Base-by-base conservation (phyloP, 345 rosid species). In the Balakata baccata region DNA sequence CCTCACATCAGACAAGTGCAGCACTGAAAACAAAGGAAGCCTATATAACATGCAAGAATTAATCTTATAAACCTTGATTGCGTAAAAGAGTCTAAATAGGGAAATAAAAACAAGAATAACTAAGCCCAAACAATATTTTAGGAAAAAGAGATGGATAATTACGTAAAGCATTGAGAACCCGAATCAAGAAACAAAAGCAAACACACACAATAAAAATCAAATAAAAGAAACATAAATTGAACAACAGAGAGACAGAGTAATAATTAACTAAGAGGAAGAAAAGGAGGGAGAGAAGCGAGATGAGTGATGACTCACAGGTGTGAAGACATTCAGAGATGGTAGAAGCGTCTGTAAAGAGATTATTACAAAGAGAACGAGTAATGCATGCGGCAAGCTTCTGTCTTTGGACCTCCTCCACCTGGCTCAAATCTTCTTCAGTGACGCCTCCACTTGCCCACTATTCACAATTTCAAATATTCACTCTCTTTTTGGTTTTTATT, bases 241-340 rank as follows among this genome's bases (percentile, higher is more conserved):
- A 52, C 20, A 52, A 69, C 54, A 23, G n/a, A 53, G 34, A 29
- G 34, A 29, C 34, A 29, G 34, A 29, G 34, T 29, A 29, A 29
- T 29, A 17, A 54, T n/a, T n/a, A n/a, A 45, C 7, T 6, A 12
- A 50, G 22, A 3, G 52, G 11, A 20, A 18, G 3, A 3, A 56
- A 56, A n/a, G 23, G 29, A 39, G 20, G 68, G 13, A 22, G 34
- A n/a, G n/a, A n/a, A n/a, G n/a, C n/a, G 7, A 16, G 61, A 52
- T 50, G 14, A 25, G 50, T 41, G 77, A 29, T 3, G 51, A 75
- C 83, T 79, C 13, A 87, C 90, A 87, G 18, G 87, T 78, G 69
- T 87, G 88, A 61, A 87, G 87, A 66, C 90, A 87, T 67, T 83
- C 88, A 20, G 84, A 81, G 70, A 87, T 78, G 78, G 88, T 85